Conservation (phyloP, 805 yeast species). For the Candida tallmaniae region DNA sequence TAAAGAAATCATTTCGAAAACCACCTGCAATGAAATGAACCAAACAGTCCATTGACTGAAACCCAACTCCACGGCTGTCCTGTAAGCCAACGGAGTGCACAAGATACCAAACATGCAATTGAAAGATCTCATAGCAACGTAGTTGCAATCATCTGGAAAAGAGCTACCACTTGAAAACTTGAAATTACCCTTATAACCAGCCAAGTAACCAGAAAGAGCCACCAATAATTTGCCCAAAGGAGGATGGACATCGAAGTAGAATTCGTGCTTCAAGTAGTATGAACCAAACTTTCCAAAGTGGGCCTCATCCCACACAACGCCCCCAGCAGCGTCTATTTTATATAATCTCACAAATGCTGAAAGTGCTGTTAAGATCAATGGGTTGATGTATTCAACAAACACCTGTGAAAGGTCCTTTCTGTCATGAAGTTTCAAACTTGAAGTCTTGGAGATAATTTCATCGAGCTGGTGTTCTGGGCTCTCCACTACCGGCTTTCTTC, state of each 20-base stretch:
- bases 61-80: constrained; percentile 72
- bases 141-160: constrained; percentile 77
- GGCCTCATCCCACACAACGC: constrained; percentile 94
- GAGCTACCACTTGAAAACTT: constrained; percentile 77
- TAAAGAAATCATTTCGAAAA: constrained; percentile 77
- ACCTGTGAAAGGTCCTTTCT: constrained; percentile 6
- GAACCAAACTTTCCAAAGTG: constrained; percentile 88
- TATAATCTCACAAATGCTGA: constrained; percentile 60
- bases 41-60: constrained; percentile 68
- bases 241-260: constrained; percentile 84
- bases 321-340: constrained; percentile 62
- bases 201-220: constrained; percentile 72
- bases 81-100: constrained; percentile 84
- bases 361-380: constrained; percentile 31
- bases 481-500: neutral
- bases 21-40: constrained; percentile 74
- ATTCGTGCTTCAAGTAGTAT: constrained; percentile 70
- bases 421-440: constrained; percentile 13
- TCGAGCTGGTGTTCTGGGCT: constrained; percentile 15
- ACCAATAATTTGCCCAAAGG: constrained; percentile 80
- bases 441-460: constrained; percentile 18
- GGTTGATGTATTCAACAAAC: constrained; percentile 17
- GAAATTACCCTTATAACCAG: constrained; percentile 85
- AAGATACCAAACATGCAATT: constrained; percentile 80
- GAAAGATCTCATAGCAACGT: constrained; percentile 80